Conservation (phyloP, 306 rosid genomes). For the Rosa persica region DNA sequence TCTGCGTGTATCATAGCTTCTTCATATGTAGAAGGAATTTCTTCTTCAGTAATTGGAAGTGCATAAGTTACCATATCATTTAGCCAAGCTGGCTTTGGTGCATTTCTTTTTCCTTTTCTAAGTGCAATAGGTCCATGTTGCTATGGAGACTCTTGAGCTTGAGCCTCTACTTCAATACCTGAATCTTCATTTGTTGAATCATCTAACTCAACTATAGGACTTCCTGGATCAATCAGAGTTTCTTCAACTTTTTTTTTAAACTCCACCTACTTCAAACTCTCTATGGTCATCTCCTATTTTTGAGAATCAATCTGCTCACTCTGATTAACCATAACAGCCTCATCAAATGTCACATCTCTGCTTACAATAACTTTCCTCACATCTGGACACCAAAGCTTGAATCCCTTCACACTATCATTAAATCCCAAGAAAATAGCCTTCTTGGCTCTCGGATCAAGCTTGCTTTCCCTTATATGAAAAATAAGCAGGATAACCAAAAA, state of each 20-base stretch:
- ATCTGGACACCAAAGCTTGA: background rate
- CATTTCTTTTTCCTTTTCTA: background rate
- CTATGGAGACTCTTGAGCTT: background rate
- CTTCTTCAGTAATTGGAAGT: background rate
- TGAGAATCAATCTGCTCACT: background rate
- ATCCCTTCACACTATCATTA: too few relatives aligned
- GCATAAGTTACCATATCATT: background rate
- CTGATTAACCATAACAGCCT: background rate
- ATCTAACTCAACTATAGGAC: background rate
- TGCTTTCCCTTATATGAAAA: too few relatives aligned
- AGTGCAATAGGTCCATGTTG: background rate
- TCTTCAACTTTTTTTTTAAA: background rate
- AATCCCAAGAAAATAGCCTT: too few relatives aligned
- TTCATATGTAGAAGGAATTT: background rate
- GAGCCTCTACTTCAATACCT: background rate
- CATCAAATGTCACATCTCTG: slow-evolving; percentile 1
- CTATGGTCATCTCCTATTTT: background rate
- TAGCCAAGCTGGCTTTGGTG: background rate
- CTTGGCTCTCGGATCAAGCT: too few relatives aligned
- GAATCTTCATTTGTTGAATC: background rate
- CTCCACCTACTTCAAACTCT: background rate
- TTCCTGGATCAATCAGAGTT: too few relatives aligned
- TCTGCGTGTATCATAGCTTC: background rate
- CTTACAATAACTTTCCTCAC: background rate
- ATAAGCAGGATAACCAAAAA: too few relatives aligned